These are phyloP conservation scores for Salix exigua DNA, from an alignment of 345 rosid species.

Conservation along the genomic window DNA sequence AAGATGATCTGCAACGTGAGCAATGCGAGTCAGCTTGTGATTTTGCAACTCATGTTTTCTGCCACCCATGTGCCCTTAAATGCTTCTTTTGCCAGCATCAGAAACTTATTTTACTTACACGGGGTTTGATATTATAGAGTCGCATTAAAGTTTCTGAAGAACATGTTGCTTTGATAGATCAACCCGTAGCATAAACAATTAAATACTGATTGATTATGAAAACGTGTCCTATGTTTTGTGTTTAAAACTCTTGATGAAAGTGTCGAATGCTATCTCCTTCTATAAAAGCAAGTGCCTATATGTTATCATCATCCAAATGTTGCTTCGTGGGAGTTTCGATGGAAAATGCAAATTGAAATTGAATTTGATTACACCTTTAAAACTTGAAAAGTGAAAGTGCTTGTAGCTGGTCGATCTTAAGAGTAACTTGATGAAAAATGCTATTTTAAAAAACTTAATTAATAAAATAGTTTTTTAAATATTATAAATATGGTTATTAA, in stretches of 20 bases:
- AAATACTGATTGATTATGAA: neutral
- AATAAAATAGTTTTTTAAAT: too few relatives aligned
- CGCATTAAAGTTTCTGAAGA: neutral
- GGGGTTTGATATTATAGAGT: neutral
- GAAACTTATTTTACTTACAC: neutral
- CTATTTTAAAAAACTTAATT: too few relatives aligned
- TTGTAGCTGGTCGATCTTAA: too few relatives aligned
- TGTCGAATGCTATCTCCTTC: too few relatives aligned
- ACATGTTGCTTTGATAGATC: neutral
- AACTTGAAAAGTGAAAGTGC: too few relatives aligned
- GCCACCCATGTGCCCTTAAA: constrained; percentile 75
- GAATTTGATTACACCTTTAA: too few relatives aligned
- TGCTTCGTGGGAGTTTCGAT: too few relatives aligned
- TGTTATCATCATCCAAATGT: too few relatives aligned
- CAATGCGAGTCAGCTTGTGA: constrained; percentile 72
- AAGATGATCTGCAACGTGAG: constrained; percentile 68
- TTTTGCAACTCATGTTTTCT: constrained; percentile 66
- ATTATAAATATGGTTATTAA: too few relatives aligned
- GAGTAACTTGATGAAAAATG: too few relatives aligned
- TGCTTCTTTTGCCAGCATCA: neutral
- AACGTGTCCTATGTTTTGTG: neutral
- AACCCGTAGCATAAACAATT: neutral
- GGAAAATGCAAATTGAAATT: too few relatives aligned
- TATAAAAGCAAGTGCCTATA: too few relatives aligned
- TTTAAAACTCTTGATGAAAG: neutral